Evolutionary conservation across 1,284 basidiomycete genomes (phyloP).

Genomic region (Phaffia rhodozyma): DNA sequence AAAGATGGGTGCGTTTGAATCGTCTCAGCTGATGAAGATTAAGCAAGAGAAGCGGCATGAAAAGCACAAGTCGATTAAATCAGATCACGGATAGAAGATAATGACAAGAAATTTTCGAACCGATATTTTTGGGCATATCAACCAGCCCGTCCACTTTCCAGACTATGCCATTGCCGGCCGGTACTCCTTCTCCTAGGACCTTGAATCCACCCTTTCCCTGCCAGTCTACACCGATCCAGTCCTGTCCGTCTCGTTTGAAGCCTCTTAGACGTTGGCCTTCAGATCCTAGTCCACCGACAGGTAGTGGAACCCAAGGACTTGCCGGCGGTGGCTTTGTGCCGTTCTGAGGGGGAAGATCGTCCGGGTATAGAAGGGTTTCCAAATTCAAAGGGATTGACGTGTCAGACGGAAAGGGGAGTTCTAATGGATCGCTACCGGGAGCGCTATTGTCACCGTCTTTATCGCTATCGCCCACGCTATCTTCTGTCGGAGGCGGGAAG

Average conservation of each 20-base stretch:
- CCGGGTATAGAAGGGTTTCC: constrained; percentile 58
- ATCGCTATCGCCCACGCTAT: no score
- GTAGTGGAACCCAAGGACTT: constrained; percentile 73
- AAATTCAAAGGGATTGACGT: not conserved
- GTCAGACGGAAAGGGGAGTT: constrained; percentile 11
- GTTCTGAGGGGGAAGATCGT: constrained; percentile 43
- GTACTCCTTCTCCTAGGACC: constrained; percentile 31
- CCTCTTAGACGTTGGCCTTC: constrained; percentile 67
- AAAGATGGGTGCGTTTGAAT: constrained; percentile 48
- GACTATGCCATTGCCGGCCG: constrained; percentile 64
- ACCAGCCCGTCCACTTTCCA: constrained; percentile 65
- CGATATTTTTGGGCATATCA: constrained; percentile 59
- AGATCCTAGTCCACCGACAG: constrained; percentile 61
- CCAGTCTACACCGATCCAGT: constrained; percentile 24
- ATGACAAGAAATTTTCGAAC: constrained; percentile 34
- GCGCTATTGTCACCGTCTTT: no score
- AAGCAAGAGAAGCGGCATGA: not conserved
- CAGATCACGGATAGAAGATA: not conserved
- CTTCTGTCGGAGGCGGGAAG: constrained; percentile 39
- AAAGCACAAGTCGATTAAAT: not conserved
- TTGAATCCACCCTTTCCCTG: constrained; percentile 44
- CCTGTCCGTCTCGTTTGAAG: constrained; percentile 25
- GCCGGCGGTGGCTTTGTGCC: constrained; percentile 50
- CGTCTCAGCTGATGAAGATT: constrained; percentile 41
- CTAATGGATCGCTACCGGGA: not conserved